Conservation (phyloP, 106 monocot species). For the Acanthochlamys bracteata region DNA sequence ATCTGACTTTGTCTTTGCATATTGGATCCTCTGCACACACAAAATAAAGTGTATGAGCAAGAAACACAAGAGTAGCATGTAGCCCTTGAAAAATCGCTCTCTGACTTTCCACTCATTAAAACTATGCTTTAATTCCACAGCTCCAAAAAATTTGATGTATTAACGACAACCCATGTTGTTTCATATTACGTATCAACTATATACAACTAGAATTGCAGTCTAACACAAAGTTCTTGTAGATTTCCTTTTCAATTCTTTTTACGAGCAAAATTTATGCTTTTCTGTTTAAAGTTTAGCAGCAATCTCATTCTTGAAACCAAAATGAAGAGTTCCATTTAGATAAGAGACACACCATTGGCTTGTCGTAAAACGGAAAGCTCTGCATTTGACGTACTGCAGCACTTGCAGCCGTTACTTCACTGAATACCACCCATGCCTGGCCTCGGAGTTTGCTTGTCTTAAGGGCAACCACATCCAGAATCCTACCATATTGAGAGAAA, state of each 20-base stretch:
- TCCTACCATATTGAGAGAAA: constrained; percentile 91
- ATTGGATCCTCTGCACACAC: constrained; percentile 71
- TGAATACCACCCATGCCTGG: constrained; percentile 93
- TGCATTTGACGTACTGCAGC: constrained; percentile 90
- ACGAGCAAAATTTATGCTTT: not conserved
- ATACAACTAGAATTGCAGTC: no score
- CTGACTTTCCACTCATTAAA: no score
- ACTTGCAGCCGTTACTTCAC: constrained; percentile 89
- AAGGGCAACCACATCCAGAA: constrained; percentile 81
- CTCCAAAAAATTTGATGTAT: no score
- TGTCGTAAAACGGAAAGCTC: constrained; percentile 91
- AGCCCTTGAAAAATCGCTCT: not conserved
- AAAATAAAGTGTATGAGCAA: not conserved
- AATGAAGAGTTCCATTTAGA: not conserved
- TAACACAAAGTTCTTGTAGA: no score
- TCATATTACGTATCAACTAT: no score
- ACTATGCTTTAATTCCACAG: no score
- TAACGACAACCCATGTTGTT: no score
- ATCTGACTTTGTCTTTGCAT: constrained; percentile 93
- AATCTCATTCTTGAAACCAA: not conserved
- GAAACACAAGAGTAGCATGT: not conserved
- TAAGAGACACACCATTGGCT: constrained; percentile 54
- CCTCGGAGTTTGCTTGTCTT: constrained; percentile 79
- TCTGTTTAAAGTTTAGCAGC: not conserved
- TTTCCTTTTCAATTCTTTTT: no score